phyloP scores from a whole-genome alignment of 192 early-diverging fungal species.

The Anaeromyces robustus region DNA sequence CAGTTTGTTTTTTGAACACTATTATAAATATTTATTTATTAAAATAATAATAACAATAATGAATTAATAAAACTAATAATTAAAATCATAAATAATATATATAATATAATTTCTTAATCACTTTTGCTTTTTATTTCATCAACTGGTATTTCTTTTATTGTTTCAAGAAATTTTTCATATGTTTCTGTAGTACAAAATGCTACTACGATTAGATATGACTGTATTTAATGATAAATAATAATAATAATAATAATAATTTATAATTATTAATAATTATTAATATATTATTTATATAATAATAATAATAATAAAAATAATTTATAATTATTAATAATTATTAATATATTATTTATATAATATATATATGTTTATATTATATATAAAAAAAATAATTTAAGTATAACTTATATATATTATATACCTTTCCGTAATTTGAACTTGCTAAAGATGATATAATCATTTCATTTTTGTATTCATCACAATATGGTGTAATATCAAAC shows the following conservation, averaged over 20 bases:
- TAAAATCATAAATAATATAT: too few species aligned
- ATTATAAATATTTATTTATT: background rate
- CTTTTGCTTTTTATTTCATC: background rate
- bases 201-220: background rate
- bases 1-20: background rate
- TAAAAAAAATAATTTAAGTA: too few species aligned
- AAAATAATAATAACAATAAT: background rate
- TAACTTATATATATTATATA: background rate
- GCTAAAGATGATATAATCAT: background rate
- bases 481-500: background rate
- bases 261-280: too few species aligned
- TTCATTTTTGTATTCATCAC: background rate
- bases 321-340: too few species aligned
- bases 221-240: background rate
- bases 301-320: too few species aligned
- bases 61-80: too few species aligned
- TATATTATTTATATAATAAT: too few species aligned
- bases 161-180: background rate
- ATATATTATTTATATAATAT: too few species aligned
- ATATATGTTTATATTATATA: too few species aligned
- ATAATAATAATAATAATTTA: too few species aligned
- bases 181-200: background rate
- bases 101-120: background rate
- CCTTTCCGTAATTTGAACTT: background rate
- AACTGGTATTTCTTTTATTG: background rate